Base-by-base conservation (phyloP, 2,329 filamentous ascomycete species). In the Thielaviopsis populi region DNA sequence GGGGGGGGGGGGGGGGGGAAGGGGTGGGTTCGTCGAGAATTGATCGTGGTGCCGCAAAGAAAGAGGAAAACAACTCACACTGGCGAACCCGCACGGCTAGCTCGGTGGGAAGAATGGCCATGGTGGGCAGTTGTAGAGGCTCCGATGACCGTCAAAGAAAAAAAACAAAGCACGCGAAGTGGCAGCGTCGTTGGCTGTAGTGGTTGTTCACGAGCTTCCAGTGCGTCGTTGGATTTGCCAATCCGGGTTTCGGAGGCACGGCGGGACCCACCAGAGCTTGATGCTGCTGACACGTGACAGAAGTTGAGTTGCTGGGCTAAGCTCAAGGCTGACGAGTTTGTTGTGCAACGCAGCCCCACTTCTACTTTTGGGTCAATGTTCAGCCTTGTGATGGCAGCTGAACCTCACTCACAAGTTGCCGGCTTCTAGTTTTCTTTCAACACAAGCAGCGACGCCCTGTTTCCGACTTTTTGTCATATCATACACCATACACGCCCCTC, bases 101-200 rank as follows among this genome's bases (percentile, higher is more conserved):
- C 77, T 91, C 91, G 67, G 92, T 96, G 69, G 92, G 90, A 77
- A 91, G 88, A 77, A 96, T 91, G 75, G 90, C 85, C 88, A 91
- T 91, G 70, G 72, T 80, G 78, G 76, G 73, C 74, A 73, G 70
- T 72, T 56, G 15, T 33, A 56, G 24, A 33, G 50, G 19, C 50
- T 54, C 50, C 24, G 27, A 24, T 30, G 50, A 33, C 30, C 15
- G 24, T 37, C 30, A 17, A 22, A 33, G 24, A 70, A 75, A 72
- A 37, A 61, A 10, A 19, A 40, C 3, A 54, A 41, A 22, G 5
- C 5, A n/a, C 17, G 54, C 19, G 33, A 59, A 19, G 42, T 46
- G 15, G 42, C 33, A 37, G 5, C 1, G 15, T 56, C 15, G 42
- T 30, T 56, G 27, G 50, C 24, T 56, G 50, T n/a, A 17, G 19